phyloP scores from a whole-genome alignment of 768 basidiomycete species.

The Termitomyces sp. region DNA sequence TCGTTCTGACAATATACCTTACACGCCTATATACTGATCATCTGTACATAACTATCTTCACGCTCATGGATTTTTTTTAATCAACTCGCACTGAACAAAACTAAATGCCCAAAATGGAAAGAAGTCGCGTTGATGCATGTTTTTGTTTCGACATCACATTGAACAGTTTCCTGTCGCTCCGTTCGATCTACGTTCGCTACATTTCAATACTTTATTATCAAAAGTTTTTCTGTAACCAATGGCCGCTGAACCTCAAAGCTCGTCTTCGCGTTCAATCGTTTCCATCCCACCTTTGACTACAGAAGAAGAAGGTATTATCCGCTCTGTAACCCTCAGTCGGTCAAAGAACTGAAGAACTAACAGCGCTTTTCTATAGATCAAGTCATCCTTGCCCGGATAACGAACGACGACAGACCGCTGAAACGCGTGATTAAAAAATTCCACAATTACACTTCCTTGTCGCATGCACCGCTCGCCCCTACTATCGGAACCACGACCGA shows the following conservation, averaged over 20 bases:
- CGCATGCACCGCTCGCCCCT: constrained; percentile 44
- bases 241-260: constrained; percentile 17
- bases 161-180: neutral
- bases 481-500: constrained; percentile 23
- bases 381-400: constrained; percentile 77
- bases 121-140: neutral
- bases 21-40: neutral
- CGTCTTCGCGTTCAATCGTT: constrained; percentile 22
- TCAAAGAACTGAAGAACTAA: constrained; percentile 22
- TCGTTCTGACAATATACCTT: neutral
- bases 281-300: constrained; percentile 44
- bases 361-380: constrained; percentile 49
- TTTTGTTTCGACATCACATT: neutral
- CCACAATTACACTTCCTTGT: constrained; percentile 63
- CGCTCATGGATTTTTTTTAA: neutral
- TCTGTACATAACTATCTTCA: neutral
- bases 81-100: neutral
- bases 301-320: constrained; percentile 59
- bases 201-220: neutral
- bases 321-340: constrained; percentile 3
- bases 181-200: neutral
- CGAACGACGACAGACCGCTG: constrained; percentile 77
- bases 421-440: constrained; percentile 81
- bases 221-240: neutral
- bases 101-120: neutral